Evolutionary conservation across 306 rosid species (phyloP).

Genomic region (Acmispon strigosus): DNA sequence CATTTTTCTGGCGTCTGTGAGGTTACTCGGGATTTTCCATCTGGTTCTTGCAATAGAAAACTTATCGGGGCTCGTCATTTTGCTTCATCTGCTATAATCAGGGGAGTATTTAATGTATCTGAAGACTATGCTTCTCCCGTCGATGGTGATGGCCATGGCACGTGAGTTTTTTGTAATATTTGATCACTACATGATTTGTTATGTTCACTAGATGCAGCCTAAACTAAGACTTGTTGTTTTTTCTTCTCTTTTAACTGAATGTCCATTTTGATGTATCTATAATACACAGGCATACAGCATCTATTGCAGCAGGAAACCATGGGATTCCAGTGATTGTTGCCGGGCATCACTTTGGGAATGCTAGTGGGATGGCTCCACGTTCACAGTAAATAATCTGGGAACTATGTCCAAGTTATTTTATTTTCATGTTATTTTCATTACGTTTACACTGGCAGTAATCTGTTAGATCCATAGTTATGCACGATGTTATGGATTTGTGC

Average conservation of each 20-base stretch:
- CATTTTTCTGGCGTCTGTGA: slow-evolving; percentile 88
- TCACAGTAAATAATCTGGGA: slow-evolving; percentile 72
- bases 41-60: slow-evolving; percentile 97
- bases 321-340: slow-evolving; percentile 95
- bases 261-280: slow-evolving; percentile 27
- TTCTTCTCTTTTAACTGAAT: slow-evolving; percentile 2
- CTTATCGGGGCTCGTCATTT: slow-evolving; percentile 97
- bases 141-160: slow-evolving; percentile 99
- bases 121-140: slow-evolving; percentile 96
- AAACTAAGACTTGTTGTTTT: background rate
- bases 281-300: slow-evolving; percentile 82
- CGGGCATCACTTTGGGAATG: slow-evolving; percentile 90
- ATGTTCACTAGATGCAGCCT: background rate
- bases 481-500: background rate
- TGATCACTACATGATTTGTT: too few species aligned
- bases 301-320: slow-evolving; percentile 98
- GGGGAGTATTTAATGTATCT: slow-evolving; percentile 81
- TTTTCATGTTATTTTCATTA: background rate
- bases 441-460: background rate
- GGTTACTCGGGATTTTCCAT: slow-evolving; percentile 93
- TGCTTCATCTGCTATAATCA: slow-evolving; percentile 94
- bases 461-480: background rate
- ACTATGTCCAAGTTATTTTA: background rate
- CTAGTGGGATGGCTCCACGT: slow-evolving; percentile 99
- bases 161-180: slow-evolving; percentile 72